These are phyloP conservation scores for Casuarina glauca DNA, from an alignment of 306 rosid species.

Conservation along the genomic window DNA sequence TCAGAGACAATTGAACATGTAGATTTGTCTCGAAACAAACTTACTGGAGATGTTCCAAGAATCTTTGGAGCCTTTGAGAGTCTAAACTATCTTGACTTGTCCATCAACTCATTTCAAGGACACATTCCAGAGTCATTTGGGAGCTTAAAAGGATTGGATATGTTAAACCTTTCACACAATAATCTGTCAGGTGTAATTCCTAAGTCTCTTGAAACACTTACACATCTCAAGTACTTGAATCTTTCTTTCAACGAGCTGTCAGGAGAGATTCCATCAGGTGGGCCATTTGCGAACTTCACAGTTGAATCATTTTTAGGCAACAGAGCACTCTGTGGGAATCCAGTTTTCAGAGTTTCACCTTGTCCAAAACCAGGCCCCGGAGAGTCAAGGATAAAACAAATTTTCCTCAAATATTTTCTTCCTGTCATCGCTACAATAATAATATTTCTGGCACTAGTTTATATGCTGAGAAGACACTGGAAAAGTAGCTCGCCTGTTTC, in stretches of 20 bases:
- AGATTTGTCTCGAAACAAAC: background rate
- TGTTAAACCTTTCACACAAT: background rate
- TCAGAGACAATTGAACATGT: background rate
- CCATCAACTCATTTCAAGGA: background rate
- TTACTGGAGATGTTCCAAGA: background rate
- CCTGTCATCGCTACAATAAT: background rate
- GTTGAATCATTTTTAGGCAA: background rate
- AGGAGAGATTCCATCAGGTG: background rate
- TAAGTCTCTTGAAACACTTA: conserved; percentile 2
- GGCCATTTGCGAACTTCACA: conserved; percentile 8
- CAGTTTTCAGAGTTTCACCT: background rate
- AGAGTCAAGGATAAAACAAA: background rate
- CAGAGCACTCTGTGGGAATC: conserved; percentile 1
- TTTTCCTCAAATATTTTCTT: background rate
- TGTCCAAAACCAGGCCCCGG: background rate
- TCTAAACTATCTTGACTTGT: background rate
- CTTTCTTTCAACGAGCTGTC: background rate
- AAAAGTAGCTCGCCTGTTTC: background rate
- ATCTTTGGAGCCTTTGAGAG: background rate
- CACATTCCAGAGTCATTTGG: background rate
- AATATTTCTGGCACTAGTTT: background rate
- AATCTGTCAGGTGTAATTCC: background rate
- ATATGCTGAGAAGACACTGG: background rate
- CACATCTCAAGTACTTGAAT: background rate
- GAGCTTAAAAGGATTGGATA: background rate